These are phyloP conservation scores for Erodium texanum DNA, from an alignment of 441 rosid species.

Conservation along the genomic window DNA sequence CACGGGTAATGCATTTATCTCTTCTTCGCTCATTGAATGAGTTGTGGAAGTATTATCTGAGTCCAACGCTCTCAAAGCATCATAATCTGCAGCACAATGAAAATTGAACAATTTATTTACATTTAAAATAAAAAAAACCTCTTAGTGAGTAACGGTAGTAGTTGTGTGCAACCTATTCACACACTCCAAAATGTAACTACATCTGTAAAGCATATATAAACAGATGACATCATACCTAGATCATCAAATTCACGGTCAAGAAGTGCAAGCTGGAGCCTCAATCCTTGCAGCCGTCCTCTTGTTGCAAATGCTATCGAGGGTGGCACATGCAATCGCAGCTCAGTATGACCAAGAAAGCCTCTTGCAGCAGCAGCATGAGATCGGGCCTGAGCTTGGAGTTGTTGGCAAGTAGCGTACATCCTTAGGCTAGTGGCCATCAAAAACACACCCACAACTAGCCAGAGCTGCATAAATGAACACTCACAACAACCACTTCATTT, in stretches of 20 bases:
- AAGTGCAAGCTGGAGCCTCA: slow-evolving; percentile 45
- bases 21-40: slow-evolving; percentile 44
- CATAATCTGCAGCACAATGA: slow-evolving; percentile 35
- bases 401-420: slow-evolving; percentile 50
- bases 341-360: slow-evolving; percentile 41
- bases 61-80: slow-evolving; percentile 38
- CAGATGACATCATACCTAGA: slow-evolving; percentile 24
- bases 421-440: slow-evolving; percentile 38
- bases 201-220: no score
- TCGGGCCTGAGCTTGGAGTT: slow-evolving; percentile 43
- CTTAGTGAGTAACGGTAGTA: no score
- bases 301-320: slow-evolving; percentile 42
- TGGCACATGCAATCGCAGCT: slow-evolving; percentile 37
- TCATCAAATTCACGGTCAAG: slow-evolving; percentile 45
- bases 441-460: slow-evolving; percentile 41
- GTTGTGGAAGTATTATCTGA: slow-evolving; percentile 28
- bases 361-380: slow-evolving; percentile 41
- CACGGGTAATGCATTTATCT: slow-evolving; percentile 42
- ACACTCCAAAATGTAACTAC: neutral
- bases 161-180: neutral
- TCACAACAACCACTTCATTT: slow-evolving; percentile 5
- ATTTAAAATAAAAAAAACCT: neutral
- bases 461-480: slow-evolving; percentile 26
- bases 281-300: slow-evolving; percentile 37
- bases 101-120: no score